These are phyloP conservation scores for Fusarium nodosum DNA, from an alignment of 2,329 filamentous ascomycete genomes.

Conservation along the genomic window DNA sequence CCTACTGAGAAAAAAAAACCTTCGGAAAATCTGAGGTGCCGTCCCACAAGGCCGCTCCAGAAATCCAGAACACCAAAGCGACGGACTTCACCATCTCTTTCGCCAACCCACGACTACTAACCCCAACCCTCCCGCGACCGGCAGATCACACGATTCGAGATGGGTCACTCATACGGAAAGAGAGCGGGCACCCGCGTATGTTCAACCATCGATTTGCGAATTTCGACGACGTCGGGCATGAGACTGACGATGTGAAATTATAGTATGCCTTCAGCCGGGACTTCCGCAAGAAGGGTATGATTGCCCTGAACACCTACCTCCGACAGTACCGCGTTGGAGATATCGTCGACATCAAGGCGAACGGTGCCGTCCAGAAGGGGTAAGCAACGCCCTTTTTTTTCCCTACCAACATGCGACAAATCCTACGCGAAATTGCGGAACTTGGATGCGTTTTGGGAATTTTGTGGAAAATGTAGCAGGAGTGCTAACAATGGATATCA, in stretches of 20 bases:
- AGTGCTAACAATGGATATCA: slow-evolving; percentile 61
- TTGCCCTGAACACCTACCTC: slow-evolving; percentile 94
- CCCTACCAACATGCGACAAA: slow-evolving; percentile 34
- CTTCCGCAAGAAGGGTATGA: slow-evolving; percentile 96
- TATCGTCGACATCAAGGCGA: slow-evolving; percentile 98
- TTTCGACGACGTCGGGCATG: slow-evolving; percentile 48
- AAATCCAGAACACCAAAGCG: slow-evolving; percentile 57
- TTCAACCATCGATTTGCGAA: slow-evolving; percentile 51
- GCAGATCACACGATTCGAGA: slow-evolving; percentile 70
- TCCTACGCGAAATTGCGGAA: slow-evolving; percentile 28
- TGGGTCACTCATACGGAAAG: slow-evolving; percentile 91
- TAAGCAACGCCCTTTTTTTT: slow-evolving; percentile 62
- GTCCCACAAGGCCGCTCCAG: slow-evolving; percentile 56
- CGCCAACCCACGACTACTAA: slow-evolving; percentile 61
- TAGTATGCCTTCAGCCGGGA: slow-evolving; percentile 92
- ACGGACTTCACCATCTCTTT: slow-evolving; percentile 53
- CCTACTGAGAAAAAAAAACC: slow-evolving; percentile 53
- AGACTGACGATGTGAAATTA: slow-evolving; percentile 47
- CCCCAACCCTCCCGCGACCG: slow-evolving; percentile 55
- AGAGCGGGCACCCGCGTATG: slow-evolving; percentile 86
- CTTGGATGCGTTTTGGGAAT: slow-evolving; percentile 29
- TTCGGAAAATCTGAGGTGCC: slow-evolving; percentile 56
- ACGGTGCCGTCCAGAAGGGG: slow-evolving; percentile 99
- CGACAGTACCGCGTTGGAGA: slow-evolving; percentile 97
- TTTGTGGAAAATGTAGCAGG: slow-evolving; percentile 14